A percentile compares a stretch with the other conserved stretches of the same genome.
phyloP scores from a whole-genome alignment of 177 flowering plant species.

The Vitis hybrid region DNA sequence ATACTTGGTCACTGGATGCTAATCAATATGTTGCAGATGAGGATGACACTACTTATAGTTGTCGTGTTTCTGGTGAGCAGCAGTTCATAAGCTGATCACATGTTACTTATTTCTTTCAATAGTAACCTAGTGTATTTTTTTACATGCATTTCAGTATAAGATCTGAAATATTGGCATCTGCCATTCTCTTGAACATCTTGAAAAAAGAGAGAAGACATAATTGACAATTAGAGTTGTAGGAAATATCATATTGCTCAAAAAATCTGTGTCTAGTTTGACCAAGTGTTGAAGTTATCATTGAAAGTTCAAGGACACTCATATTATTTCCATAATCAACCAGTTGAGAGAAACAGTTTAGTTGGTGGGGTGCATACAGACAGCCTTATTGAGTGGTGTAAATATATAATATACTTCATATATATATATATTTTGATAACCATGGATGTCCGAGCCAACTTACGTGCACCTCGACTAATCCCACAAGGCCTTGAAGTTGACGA shows the following conservation, averaged over 20 bases:
- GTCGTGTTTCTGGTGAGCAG: constrained; percentile 89
- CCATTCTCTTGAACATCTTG: background rate
- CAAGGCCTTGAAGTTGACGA: no score
- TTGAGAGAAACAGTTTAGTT: no score
- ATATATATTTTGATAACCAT: no score
- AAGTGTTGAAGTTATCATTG: no score
- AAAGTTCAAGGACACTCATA: no score
- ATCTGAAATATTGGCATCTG: background rate
- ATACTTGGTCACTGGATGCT: constrained; percentile 84
- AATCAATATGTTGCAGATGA: constrained; percentile 95
- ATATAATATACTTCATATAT: background rate
- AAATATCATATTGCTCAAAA: background rate
- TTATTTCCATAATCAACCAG: no score
- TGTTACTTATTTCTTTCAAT: background rate
- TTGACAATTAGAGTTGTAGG: background rate
- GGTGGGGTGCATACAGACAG: no score
- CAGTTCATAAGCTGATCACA: background rate
- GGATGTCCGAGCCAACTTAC: no score
- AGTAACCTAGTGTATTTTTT: no score
- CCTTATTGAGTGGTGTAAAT: no score
- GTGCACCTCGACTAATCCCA: no score
- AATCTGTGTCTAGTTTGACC: background rate
- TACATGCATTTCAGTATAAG: background rate
- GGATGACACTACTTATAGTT: constrained; percentile 80
- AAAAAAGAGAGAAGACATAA: no score